Evolutionary conservation across 495 filamentous ascomycete species (phyloP), one percentile per base, ranked within the genome.

Genomic region (Xylaria bambusicola): DNA sequence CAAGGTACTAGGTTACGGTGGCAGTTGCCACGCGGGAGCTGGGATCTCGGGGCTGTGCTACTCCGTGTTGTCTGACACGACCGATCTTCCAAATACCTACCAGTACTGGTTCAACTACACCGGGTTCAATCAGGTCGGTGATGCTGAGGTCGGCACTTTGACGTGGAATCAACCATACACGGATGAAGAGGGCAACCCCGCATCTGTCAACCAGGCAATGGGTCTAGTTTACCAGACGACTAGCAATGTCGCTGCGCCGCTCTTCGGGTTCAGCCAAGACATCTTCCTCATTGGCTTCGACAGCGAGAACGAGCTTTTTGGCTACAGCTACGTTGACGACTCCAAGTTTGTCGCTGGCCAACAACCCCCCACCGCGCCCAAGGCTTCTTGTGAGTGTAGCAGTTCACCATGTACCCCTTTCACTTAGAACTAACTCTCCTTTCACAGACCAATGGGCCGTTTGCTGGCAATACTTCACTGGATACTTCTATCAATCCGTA

Each of bases 1-100:
- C 6, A 3, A 3, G 38, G 42, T 76, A 57, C 72, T 69, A 70
- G 58, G 68, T 2, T 74, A 71, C 50, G 74, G 82, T 35, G 41
- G 41, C 5, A 66, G 82, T 29, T 86, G 84, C 70, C 83, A 85
- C 61, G 67, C 78, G 23, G 84, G 84, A 10, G 82, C 83, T 35
- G 82, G 76, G 17, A 81, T 78, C 26, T 77, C 83, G 59, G 77
- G 73, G 9, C 71, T 86, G 36, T 87, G 83, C 67, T 62, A 80
- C 54, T 56, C 53, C 36, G 64, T 66, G 27, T 59, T 51, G 33
- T 59, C 51, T 31, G 26, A 56, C 40, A 58, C 65, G n/a, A 23
- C 58, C 21, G 49, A 53, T 27, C 41, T 49, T 29, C 41, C 29
- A 0, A 27, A 18, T 10, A 50, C 52, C 20, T 70, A 58, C 60